These are phyloP conservation scores for Viola pubescens DNA, from an alignment of 441 rosid genomes.

Conservation along the genomic window DNA sequence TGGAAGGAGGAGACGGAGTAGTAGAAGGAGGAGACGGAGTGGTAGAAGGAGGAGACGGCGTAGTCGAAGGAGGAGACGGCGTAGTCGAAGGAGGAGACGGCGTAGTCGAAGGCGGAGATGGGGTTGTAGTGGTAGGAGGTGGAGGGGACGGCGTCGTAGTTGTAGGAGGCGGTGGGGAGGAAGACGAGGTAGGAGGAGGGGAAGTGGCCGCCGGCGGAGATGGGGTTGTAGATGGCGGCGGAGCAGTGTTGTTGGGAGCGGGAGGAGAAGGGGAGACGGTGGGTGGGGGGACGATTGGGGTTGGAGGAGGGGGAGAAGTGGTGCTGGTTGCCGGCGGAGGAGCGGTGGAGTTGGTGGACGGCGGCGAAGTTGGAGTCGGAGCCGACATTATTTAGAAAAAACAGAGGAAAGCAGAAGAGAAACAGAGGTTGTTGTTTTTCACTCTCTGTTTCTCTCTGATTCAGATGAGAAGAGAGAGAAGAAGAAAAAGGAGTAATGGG, in stretches of 20 bases:
- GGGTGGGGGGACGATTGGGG: conserved; percentile 39
- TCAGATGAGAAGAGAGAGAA: neutral
- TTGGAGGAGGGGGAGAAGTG: conserved; percentile 33
- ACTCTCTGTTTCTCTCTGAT: neutral
- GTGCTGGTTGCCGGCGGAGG: conserved; percentile 36
- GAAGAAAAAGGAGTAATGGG: neutral
- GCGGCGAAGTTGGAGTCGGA: conserved; percentile 39
- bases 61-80: conserved; percentile 13
- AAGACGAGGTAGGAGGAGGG: conserved; percentile 25
- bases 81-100: conserved; percentile 21
- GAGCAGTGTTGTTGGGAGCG: conserved; percentile 35
- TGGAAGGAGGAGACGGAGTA: conserved; percentile 15
- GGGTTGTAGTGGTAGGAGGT: conserved; percentile 14
- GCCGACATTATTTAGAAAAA: conserved; percentile 25
- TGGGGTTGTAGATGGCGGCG: conserved; percentile 18
- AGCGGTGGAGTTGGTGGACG: conserved; percentile 28
- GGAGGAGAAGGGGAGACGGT: conserved; percentile 23
- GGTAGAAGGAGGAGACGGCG: conserved; percentile 24
- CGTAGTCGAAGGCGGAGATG: conserved; percentile 22
- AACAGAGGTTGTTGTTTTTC: neutral
- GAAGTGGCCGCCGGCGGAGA: conserved; percentile 17
- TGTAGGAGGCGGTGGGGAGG: conserved; percentile 17
- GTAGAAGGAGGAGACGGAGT: conserved; percentile 23
- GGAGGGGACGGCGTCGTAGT: conserved; percentile 28
- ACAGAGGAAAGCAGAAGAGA: neutral